A percentile compares a stretch with the other conserved stretches of the same genome.
Conservation (phyloP, 805 yeast genomes). For the Nakazawaea ernobii region DNA sequence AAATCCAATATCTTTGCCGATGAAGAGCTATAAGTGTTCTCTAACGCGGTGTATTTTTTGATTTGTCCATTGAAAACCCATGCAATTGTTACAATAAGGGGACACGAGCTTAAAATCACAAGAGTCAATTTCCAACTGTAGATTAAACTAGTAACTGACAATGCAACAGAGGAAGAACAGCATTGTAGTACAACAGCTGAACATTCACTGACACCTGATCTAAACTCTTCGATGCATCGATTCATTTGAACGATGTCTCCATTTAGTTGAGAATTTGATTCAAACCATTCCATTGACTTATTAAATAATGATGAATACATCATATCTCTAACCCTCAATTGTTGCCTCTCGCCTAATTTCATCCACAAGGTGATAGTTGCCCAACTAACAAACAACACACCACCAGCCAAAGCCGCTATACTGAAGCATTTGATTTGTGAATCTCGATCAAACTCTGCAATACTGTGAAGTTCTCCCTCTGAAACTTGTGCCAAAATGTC, state of each 20-base stretch:
- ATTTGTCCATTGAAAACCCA: conserved; percentile 45
- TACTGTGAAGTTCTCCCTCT: conserved; percentile 24
- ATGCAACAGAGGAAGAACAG: conserved; percentile 44
- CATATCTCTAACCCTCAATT: conserved; percentile 42
- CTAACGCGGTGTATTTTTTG: conserved; percentile 41
- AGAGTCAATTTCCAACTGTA: conserved; percentile 85
- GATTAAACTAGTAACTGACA: conserved; percentile 60
- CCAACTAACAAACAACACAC: conserved; percentile 42
- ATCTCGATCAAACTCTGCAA: conserved; percentile 28
- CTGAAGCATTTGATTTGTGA: conserved; percentile 27
- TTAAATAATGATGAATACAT: conserved; percentile 40
- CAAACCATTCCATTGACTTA: conserved; percentile 58
- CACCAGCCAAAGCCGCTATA: conserved; percentile 41
- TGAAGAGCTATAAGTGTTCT: conserved; percentile 49
- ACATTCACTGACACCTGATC: conserved; percentile 65
- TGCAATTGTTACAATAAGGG: conserved; percentile 52
- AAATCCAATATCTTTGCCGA: conserved; percentile 66
- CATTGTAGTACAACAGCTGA: conserved; percentile 53
- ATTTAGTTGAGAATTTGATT: conserved; percentile 43
- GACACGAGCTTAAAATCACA: conserved; percentile 68
- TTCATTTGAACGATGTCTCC: conserved; percentile 65
- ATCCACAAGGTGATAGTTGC: conserved; percentile 56
- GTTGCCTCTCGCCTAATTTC: conserved; percentile 67
- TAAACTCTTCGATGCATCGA: conserved; percentile 67
- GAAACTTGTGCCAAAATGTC: conserved; percentile 30